These are phyloP conservation scores for Turritis glabra DNA, from an alignment of 345 rosid genomes.

Conservation along the genomic window DNA sequence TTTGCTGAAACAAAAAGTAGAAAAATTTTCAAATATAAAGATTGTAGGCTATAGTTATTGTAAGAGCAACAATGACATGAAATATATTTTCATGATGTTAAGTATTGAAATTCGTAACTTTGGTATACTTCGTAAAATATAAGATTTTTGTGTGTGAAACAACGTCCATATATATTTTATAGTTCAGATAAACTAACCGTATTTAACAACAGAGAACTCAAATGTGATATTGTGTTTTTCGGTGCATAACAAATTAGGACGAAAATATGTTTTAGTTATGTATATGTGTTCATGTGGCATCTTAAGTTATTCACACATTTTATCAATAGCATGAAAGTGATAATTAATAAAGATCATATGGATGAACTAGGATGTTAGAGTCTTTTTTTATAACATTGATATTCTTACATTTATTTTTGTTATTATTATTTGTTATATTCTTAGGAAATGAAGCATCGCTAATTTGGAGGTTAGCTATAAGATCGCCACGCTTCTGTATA, in stretches of 20 bases:
- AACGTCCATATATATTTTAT: too few species aligned
- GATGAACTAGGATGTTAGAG: neutral
- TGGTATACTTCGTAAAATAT: neutral
- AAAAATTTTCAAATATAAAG: neutral
- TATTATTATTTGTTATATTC: neutral
- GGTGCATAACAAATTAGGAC: too few species aligned
- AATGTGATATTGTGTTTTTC: too few species aligned
- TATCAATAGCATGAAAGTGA: too few species aligned
- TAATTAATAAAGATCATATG: neutral
- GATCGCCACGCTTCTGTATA: neutral
- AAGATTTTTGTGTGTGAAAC: too few species aligned
- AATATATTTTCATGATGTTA: too few species aligned
- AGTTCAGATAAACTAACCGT: neutral
- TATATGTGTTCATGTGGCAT: too few species aligned
- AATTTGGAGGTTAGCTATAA: conserved; percentile 27
- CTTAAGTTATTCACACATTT: too few species aligned
- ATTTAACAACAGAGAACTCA: neutral
- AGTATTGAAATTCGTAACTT: neutral
- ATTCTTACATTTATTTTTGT: neutral
- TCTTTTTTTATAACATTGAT: neutral
- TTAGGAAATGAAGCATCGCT: neutral
- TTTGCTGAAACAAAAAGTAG: neutral
- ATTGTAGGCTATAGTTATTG: neutral
- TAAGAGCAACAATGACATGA: too few species aligned
- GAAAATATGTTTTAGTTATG: too few species aligned